Evolutionary conservation across 345 rosid species (phyloP).

Genomic region (Lumnitzera racemosa): DNA sequence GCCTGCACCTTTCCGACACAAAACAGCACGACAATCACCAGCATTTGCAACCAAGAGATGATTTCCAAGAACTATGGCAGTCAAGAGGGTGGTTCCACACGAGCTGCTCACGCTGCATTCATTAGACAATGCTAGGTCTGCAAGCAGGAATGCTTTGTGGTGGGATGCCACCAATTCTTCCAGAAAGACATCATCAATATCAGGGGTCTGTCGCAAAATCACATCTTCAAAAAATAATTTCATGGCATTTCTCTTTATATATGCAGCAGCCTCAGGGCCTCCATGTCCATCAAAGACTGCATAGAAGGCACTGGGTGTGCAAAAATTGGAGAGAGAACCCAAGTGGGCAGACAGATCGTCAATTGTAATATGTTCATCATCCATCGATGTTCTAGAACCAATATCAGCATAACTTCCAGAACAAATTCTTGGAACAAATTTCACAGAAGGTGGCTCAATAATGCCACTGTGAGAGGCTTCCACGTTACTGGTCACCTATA

Average conservation of each 20-base stretch:
- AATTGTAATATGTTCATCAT: constrained; percentile 71
- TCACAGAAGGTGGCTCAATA: constrained; percentile 23
- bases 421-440: constrained; percentile 51
- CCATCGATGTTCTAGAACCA: constrained; percentile 65
- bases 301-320: constrained; percentile 70
- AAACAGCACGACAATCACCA: constrained; percentile 86
- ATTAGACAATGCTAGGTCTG: constrained; percentile 48
- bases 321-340: constrained; percentile 41
- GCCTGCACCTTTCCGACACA: constrained; percentile 67
- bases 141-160: constrained; percentile 41
- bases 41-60: constrained; percentile 70
- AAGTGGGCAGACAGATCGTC: constrained; percentile 66
- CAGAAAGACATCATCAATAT: constrained; percentile 36
- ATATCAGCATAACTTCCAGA: constrained; percentile 76
- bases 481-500: constrained; percentile 31
- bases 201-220: constrained; percentile 43
- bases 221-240: constrained; percentile 62
- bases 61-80: constrained; percentile 61
- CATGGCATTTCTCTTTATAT: constrained; percentile 61
- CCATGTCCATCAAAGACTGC: constrained; percentile 96
- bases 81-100: constrained; percentile 62
- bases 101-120: constrained; percentile 32
- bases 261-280: constrained; percentile 81
- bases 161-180: constrained; percentile 44
- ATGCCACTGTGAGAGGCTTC: constrained; percentile 23